A percentile compares a stretch with the other conserved stretches of the same genome.
Evolutionary conservation across 2,329 filamentous ascomycete genomes (phyloP).

Genomic region (Paramyrothecium sp.): DNA sequence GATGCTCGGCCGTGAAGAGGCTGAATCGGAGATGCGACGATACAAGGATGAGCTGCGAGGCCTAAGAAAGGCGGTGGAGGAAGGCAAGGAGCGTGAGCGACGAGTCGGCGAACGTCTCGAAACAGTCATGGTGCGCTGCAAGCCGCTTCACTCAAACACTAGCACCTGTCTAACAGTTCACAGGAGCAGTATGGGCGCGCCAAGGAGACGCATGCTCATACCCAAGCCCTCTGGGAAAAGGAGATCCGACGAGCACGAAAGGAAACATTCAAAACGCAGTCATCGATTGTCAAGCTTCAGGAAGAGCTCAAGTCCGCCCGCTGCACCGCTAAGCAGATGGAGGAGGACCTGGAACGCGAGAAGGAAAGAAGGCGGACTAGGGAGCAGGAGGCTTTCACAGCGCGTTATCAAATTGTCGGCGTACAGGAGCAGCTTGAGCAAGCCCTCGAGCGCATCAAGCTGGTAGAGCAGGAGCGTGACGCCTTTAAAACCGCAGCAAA

Average conservation of each 20-base stretch:
- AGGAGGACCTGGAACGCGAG: conserved; percentile 61
- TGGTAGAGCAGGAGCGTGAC: conserved; percentile 73
- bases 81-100: conserved; percentile 64
- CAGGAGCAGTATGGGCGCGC: conserved; percentile 69
- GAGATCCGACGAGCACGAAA: conserved; percentile 69
- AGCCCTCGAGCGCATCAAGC: conserved; percentile 59
- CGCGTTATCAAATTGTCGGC: conserved; percentile 63
- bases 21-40: conserved; percentile 65
- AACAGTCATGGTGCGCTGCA: conserved; percentile 61
- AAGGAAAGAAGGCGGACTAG: conserved; percentile 59
- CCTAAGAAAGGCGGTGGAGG: conserved; percentile 59
- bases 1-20: conserved; percentile 68
- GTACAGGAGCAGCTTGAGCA: conserved; percentile 67
- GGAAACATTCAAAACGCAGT: conserved; percentile 74
- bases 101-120: conserved; percentile 67
- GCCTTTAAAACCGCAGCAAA: conserved; percentile 69
- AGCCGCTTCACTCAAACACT: neutral
- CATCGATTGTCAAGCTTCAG: conserved; percentile 66
- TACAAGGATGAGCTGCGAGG: conserved; percentile 59
- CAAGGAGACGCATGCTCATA: conserved; percentile 68
- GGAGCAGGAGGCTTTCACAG: conserved; percentile 69
- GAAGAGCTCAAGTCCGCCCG: conserved; percentile 68
- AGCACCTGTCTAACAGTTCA: conserved; percentile 11
- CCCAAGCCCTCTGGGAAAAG: conserved; percentile 69
- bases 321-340: conserved; percentile 49